A percentile compares a stretch with the other conserved stretches of the same genome.
Conservation (phyloP, 495 filamentous ascomycete species). For the Collariella sp. region DNA sequence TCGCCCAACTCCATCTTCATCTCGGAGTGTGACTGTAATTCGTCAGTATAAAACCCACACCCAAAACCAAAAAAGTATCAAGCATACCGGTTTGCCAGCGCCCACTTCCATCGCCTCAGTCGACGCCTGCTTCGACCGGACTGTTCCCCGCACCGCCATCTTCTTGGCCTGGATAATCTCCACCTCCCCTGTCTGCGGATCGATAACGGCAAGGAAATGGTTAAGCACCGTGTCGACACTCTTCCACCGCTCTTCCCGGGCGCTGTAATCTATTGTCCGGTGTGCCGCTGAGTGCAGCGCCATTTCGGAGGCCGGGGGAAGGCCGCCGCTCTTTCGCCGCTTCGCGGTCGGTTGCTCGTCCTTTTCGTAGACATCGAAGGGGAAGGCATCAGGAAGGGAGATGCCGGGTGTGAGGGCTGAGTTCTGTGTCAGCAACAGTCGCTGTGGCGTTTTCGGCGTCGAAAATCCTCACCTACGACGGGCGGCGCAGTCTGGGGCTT, state of each 20-base stretch:
- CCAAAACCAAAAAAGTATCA: background rate
- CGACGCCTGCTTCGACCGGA: slow-evolving; percentile 44
- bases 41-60: slow-evolving; percentile 17
- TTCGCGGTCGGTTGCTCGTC: slow-evolving; percentile 35
- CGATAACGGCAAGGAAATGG: slow-evolving; percentile 81
- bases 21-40: slow-evolving; percentile 45
- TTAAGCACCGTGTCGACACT: slow-evolving; percentile 56
- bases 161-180: slow-evolving; percentile 69
- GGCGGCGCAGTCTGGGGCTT: slow-evolving; percentile 53
- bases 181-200: slow-evolving; percentile 62
- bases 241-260: slow-evolving; percentile 59
- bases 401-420: slow-evolving; percentile 64
- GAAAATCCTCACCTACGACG: slow-evolving; percentile 48
- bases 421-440: slow-evolving; percentile 3
- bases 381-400: slow-evolving; percentile 44
- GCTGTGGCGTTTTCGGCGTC: too few relatives aligned
- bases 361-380: slow-evolving; percentile 58
- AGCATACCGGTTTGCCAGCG: slow-evolving; percentile 33
- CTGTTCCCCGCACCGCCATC: slow-evolving; percentile 57
- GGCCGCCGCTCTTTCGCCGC: slow-evolving; percentile 36
- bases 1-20: slow-evolving; percentile 66
- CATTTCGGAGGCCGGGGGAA: slow-evolving; percentile 49
- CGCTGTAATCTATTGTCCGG: slow-evolving; percentile 70
- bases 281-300: slow-evolving; percentile 70
- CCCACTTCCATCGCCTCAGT: slow-evolving; percentile 32